Evolutionary conservation across 768 basidiomycete genomes (phyloP).

Genomic region (Mycena polygramma): DNA sequence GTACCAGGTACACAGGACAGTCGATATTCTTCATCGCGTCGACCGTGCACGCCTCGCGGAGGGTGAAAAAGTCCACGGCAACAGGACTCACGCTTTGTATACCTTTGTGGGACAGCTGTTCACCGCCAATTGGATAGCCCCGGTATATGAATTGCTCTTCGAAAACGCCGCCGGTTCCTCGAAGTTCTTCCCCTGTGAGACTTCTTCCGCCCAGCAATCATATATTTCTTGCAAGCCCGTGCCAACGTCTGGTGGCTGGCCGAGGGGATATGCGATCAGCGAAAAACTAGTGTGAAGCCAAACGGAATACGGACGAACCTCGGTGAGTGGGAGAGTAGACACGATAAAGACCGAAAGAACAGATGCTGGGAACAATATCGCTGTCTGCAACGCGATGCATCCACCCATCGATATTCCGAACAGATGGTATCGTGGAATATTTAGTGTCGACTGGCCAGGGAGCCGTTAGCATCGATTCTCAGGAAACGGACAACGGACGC

Average conservation of each 20-base stretch:
- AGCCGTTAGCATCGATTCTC: background rate
- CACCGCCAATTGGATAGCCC: slow-evolving; percentile 29
- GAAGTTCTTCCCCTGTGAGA: background rate
- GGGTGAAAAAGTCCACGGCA: slow-evolving; percentile 36
- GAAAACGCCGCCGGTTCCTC: background rate
- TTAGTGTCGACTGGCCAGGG: slow-evolving; percentile 19
- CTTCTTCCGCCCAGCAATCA: slow-evolving; percentile 38
- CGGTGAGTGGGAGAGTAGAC: slow-evolving; percentile 23
- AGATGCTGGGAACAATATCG: slow-evolving; percentile 26
- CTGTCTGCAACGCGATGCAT: slow-evolving; percentile 34
- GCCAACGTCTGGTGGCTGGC: slow-evolving; percentile 35
- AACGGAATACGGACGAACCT: slow-evolving; percentile 12
- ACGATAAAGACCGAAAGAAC: slow-evolving; percentile 22
- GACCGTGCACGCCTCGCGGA: slow-evolving; percentile 25
- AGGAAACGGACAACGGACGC: background rate
- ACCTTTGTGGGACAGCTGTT: slow-evolving; percentile 9
- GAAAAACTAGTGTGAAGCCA: too few relatives aligned
- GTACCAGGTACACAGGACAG: slow-evolving; percentile 32
- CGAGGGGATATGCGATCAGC: too few relatives aligned
- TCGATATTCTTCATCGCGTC: slow-evolving; percentile 22
- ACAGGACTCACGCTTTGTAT: background rate
- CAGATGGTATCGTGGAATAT: slow-evolving; percentile 34
- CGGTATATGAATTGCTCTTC: slow-evolving; percentile 26
- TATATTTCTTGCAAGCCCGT: slow-evolving; percentile 37
- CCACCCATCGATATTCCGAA: slow-evolving; percentile 40